Conservation (phyloP, 2,329 filamentous ascomycete genomes). For the Orbilia oligospora region DNA sequence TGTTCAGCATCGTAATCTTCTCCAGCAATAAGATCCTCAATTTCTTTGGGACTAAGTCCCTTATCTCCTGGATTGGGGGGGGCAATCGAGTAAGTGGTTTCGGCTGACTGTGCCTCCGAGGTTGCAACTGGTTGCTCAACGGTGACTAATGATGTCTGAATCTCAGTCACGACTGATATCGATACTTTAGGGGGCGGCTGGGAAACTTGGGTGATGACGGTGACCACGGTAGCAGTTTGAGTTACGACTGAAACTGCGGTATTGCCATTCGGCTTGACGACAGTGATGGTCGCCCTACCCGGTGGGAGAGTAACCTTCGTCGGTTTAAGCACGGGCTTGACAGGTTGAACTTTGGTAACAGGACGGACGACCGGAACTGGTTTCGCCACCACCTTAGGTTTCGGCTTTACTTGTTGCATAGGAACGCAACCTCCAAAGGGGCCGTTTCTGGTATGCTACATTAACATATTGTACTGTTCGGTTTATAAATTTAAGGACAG, state of each 20-base stretch:
- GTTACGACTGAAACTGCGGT: background rate
- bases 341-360: background rate
- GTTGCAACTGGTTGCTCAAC: background rate
- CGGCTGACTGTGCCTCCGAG: background rate
- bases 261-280: background rate
- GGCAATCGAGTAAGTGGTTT: background rate
- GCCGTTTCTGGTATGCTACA: background rate
- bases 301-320: background rate
- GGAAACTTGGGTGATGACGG: background rate
- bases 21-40: background rate
- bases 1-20: background rate
- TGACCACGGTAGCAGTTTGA: background rate
- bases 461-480: background rate
- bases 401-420: background rate
- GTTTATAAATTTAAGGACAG: background rate
- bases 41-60: background rate
- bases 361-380: background rate
- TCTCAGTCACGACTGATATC: background rate
- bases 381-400: background rate
- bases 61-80: background rate
- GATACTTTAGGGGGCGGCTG: background rate
- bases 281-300: background rate
- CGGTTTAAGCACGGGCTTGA: background rate
- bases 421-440: constrained; percentile 4
- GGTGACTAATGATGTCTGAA: background rate